These are phyloP conservation scores for Lindgomyces ingoldianus DNA, from an alignment of 495 filamentous ascomycete species.

Conservation along the genomic window DNA sequence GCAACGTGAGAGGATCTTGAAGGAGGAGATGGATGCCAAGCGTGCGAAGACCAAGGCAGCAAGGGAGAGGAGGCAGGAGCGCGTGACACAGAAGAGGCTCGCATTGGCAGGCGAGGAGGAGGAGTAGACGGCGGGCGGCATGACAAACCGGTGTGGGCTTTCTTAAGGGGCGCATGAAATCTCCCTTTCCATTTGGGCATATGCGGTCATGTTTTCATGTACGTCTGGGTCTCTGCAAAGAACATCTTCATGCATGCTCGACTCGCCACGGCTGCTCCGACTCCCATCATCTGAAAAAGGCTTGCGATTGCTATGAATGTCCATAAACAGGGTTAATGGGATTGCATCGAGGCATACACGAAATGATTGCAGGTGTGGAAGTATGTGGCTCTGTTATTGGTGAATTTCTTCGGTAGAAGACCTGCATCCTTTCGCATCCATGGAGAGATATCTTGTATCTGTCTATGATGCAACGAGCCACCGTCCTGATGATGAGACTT, in stretches of 20 bases:
- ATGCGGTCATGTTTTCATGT: constrained; percentile 41
- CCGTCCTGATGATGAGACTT: no score
- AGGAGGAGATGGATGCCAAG: constrained; percentile 99
- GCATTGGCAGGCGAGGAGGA: constrained; percentile 72
- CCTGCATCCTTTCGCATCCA: no score
- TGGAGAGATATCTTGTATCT: no score
- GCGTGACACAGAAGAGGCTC: constrained; percentile 84
- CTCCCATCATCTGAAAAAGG: background rate
- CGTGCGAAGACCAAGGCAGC: constrained; percentile 99
- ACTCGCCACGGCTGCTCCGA: constrained; percentile 14
- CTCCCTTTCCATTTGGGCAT: constrained; percentile 32
- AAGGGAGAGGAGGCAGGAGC: constrained; percentile 91
- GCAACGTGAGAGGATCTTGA: constrained; percentile 85
- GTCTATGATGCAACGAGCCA: no score
- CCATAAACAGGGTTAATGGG: constrained; percentile 25
- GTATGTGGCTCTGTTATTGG: background rate
- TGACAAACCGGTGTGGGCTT: constrained; percentile 39
- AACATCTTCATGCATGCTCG: constrained; percentile 24
- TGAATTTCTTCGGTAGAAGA: constrained; percentile 1
- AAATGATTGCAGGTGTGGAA: background rate
- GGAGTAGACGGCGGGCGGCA: constrained; percentile 33
- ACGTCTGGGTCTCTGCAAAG: constrained; percentile 40
- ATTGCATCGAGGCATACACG: constrained; percentile 13
- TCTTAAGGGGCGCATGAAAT: constrained; percentile 28
- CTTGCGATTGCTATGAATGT: constrained; percentile 25